Conservation (phyloP, 2,329 filamentous ascomycete genomes). For the Immersiporthe knoxdaviesiana region DNA sequence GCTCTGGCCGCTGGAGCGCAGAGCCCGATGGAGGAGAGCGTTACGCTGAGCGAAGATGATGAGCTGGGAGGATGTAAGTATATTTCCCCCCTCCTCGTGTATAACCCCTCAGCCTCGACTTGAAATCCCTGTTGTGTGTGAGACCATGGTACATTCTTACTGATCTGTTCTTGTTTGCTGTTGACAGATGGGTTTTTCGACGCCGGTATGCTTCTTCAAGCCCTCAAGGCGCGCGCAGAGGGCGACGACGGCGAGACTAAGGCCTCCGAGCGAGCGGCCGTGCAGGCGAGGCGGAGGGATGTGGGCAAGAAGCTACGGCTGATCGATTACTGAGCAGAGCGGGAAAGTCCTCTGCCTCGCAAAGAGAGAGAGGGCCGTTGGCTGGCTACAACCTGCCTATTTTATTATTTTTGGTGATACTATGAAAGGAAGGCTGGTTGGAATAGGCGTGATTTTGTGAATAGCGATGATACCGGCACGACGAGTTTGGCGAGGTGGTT, state of each 20-base stretch:
- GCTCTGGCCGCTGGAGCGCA: conserved; percentile 52
- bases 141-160: conserved; percentile 19
- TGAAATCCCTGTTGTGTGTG: conserved; percentile 28
- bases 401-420: background rate
- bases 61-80: conserved; percentile 90
- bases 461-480: background rate
- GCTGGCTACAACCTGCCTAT: background rate
- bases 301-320: conserved; percentile 75
- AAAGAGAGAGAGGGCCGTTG: background rate
- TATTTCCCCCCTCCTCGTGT: too few species aligned
- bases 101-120: too few species aligned
- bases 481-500: background rate
- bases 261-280: conserved; percentile 62
- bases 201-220: conserved; percentile 89
- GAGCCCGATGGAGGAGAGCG: conserved; percentile 70
- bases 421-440: background rate
- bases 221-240: conserved; percentile 73
- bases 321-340: conserved; percentile 63
- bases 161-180: conserved; percentile 38
- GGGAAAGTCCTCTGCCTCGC: too few species aligned
- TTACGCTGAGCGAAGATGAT: conserved; percentile 78
- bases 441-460: background rate
- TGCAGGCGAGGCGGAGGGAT: conserved; percentile 63
- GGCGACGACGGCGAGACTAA: conserved; percentile 56
- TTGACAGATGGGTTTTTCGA: conserved; percentile 93